Conservation (phyloP, 371 early-diverging fungal species). For the Blastocladiella emersonii region DNA sequence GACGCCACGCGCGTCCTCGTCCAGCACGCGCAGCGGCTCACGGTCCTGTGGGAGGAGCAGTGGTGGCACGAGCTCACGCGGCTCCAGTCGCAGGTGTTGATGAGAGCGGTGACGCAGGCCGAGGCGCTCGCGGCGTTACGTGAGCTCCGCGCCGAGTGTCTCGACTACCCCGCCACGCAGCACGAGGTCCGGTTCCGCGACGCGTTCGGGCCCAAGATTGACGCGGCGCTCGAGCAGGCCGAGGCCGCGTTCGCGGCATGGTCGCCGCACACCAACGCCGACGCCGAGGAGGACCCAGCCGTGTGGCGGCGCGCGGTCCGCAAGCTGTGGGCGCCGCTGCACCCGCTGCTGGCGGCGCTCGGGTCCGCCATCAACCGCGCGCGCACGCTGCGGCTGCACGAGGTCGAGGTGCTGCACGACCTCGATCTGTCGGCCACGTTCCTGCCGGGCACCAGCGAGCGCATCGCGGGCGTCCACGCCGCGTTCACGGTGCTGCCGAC, state of each 20-base stretch:
- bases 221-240: conserved; percentile 22
- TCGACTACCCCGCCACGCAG: conserved; percentile 23
- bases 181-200: conserved; percentile 56
- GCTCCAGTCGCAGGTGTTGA: conserved; percentile 42
- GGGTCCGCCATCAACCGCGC: background rate
- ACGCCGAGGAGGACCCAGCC: too few relatives aligned
- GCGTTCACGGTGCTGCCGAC: conserved; percentile 54
- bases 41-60: conserved; percentile 71
- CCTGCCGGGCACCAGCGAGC: conserved; percentile 33
- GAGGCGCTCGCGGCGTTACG: conserved; percentile 34
- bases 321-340: background rate
- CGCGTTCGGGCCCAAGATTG: conserved; percentile 36
- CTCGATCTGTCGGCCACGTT: conserved; percentile 48
- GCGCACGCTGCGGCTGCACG: conserved; percentile 29
- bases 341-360: background rate
- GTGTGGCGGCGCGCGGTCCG: background rate
- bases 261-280: too few relatives aligned
- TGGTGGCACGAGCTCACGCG: conserved; percentile 56
- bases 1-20: conserved; percentile 40
- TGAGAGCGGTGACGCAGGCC: conserved; percentile 36
- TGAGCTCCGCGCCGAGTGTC: conserved; percentile 19
- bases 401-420: conserved; percentile 35
- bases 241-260: background rate
- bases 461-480: conserved; percentile 43
- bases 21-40: conserved; percentile 51